Evolutionary conservation across 176 grass and related monocot genomes (phyloP).

Genomic region (Oryza australiensis): DNA sequence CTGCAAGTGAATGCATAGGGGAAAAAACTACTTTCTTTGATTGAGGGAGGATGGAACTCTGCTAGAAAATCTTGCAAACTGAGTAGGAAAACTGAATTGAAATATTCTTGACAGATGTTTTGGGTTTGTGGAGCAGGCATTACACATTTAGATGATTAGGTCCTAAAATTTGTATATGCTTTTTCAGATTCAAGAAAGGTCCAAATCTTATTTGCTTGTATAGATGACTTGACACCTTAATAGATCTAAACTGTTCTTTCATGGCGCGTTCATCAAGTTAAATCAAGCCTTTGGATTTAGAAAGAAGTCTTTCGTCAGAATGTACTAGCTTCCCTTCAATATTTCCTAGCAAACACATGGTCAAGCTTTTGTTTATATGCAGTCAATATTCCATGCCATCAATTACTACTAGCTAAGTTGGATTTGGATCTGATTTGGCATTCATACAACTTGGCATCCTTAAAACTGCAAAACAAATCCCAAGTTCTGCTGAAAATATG

Average conservation of each 20-base stretch:
- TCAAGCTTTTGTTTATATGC: neutral
- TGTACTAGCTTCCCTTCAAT: neutral
- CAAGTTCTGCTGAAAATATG: neutral
- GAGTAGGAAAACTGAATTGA: neutral
- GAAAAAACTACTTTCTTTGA: neutral
- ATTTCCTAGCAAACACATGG: neutral
- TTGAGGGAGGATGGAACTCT: neutral
- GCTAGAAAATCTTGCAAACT: neutral
- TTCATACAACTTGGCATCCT: neutral
- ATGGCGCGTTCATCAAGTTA: neutral
- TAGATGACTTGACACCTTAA: neutral
- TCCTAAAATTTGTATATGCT: neutral
- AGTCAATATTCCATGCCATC: neutral
- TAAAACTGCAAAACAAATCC: neutral
- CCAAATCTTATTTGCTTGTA: neutral
- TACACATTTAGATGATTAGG: neutral
- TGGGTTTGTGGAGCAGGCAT: neutral
- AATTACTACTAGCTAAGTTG: neutral
- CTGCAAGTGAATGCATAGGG: conserved; percentile 11
- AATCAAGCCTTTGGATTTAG: neutral
- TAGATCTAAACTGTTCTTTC: neutral
- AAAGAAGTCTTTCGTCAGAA: neutral
- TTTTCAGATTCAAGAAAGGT: neutral
- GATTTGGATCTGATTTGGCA: neutral
- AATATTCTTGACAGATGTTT: neutral